Base-by-base conservation (phyloP, 2,329 filamentous ascomycete genomes). In the Coniella vitis region DNA sequence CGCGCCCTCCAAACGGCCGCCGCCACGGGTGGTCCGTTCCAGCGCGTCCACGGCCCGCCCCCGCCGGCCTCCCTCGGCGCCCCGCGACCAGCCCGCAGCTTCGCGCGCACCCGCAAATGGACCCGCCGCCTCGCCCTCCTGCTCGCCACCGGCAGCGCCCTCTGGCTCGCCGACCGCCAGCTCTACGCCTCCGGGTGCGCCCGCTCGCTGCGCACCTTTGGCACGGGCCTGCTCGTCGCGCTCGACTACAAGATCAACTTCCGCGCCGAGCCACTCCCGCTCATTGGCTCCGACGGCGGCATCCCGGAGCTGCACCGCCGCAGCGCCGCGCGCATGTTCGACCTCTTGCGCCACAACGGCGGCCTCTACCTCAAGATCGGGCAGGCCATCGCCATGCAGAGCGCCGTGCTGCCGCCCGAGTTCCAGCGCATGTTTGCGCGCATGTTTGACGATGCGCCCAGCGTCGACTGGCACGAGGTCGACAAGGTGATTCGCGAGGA, bases 361-460 rank as follows among this genome's bases (percentile, higher is more conserved):
- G 93, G 93, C 0, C 69, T 98, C 16, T 98, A 97, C 63, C 75
- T 97, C 62, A 98, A 98, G 75, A 96, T 98, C 51, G 93, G 93
- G 1, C 93, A 98, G 73, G 93, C 93, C 4, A 91, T 98, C 57
- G 93, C 91, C 13, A 97, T 97, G 93, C 93, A 98, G 73, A 91
- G 87, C 57, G 91, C 91, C 0, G 83, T 97, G 21, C 70, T 98
- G 54, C 93, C 93, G 21, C 87, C 90, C 0, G 90, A 95, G 66
- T 97, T 97, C 59, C 90, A 95, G 71, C 83, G 84, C 61, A 97
- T 96, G 90, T 98, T 98, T 63, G 76, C 85, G 19, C 79, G 86
- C 60, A 96, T 98, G 89, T 98, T 97, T 64, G 93, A 97, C 63
- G 91, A 97, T 70, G 93, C 93, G 54, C 90, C 91, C 34, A 96